Conservation (phyloP, 2,329 filamentous ascomycete genomes). For the Colletotrichum nymphaeae region DNA sequence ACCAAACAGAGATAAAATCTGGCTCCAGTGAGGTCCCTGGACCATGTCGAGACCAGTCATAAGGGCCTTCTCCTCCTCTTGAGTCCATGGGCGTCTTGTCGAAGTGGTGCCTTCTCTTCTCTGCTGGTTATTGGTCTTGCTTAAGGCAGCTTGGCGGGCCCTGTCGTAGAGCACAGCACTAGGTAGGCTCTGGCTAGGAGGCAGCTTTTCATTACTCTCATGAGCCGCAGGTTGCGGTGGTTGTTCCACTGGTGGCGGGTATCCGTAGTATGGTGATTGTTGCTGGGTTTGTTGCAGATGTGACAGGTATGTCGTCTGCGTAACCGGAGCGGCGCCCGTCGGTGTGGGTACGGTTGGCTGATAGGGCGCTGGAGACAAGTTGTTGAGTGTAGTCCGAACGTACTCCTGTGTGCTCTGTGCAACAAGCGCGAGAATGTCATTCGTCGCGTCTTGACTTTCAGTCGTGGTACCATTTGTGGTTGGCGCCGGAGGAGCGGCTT, state of each 20-base stretch:
- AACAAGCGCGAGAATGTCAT: constrained; percentile 56
- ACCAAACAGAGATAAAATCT: constrained; percentile 88
- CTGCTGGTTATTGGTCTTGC: constrained; percentile 66
- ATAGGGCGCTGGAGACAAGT: constrained; percentile 55
- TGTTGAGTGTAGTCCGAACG: constrained; percentile 56
- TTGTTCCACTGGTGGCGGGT: constrained; percentile 31
- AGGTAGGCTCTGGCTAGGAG: constrained; percentile 67
- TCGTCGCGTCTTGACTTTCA: constrained; percentile 52
- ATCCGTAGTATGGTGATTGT: constrained; percentile 39
- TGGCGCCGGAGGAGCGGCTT: constrained; percentile 23
- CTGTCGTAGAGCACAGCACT: constrained; percentile 68
- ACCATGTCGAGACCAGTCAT: constrained; percentile 91
- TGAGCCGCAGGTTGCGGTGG: constrained; percentile 42
- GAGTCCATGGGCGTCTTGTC: constrained; percentile 84
- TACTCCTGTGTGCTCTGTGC: constrained; percentile 58
- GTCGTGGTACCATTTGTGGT: constrained; percentile 40
- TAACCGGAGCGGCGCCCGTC: constrained; percentile 46
- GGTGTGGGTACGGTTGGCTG: constrained; percentile 53
- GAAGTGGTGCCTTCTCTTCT: constrained; percentile 68
- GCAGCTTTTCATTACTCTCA: constrained; percentile 53
- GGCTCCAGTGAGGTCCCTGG: constrained; percentile 92
- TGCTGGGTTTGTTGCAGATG: constrained; percentile 50
- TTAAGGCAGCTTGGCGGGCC: constrained; percentile 68
- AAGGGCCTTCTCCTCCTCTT: constrained; percentile 89
- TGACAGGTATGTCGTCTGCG: constrained; percentile 50